A percentile compares a stretch with the other conserved stretches of the same genome.
Evolutionary conservation across 495 filamentous ascomycete species (phyloP).

Genomic region (Venustampulla echinocandica): DNA sequence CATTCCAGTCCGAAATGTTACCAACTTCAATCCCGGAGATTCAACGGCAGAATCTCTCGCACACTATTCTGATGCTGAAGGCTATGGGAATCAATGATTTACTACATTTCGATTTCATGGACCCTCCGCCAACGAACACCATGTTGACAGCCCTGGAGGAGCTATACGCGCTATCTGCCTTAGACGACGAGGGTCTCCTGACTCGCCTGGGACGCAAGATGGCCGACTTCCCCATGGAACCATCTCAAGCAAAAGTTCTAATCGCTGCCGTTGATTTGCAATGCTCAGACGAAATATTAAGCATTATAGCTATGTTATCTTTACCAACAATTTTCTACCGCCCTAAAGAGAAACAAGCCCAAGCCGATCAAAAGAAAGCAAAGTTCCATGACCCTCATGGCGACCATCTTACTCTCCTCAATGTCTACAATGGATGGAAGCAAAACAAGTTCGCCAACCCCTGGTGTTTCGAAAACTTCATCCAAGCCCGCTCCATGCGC

Average conservation of each 20-base stretch:
- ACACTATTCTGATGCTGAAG: slow-evolving; percentile 96
- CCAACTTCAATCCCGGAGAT: slow-evolving; percentile 95
- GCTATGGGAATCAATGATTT: slow-evolving; percentile 99
- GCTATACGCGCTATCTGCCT: slow-evolving; percentile 80
- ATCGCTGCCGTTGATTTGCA: slow-evolving; percentile 79
- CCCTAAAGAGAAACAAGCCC: slow-evolving; percentile 90
- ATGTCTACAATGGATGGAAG: slow-evolving; percentile 96
- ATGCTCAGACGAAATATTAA: slow-evolving; percentile 89
- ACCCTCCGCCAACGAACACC: slow-evolving; percentile 91
- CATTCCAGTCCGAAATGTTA: slow-evolving; percentile 95
- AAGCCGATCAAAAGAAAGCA: slow-evolving; percentile 94
- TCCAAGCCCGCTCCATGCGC: slow-evolving; percentile 80
- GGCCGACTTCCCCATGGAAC: slow-evolving; percentile 94
- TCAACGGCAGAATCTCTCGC: slow-evolving; percentile 87
- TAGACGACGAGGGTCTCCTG: slow-evolving; percentile 93
- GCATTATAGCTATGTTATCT: slow-evolving; percentile 90
- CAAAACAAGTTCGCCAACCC: slow-evolving; percentile 66
- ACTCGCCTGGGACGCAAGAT: slow-evolving; percentile 92
- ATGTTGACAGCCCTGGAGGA: slow-evolving; percentile 96
- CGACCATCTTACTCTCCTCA: slow-evolving; percentile 88
- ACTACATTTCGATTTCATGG: slow-evolving; percentile 98
- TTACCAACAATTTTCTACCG: slow-evolving; percentile 83
- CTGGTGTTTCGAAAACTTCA: slow-evolving; percentile 98
- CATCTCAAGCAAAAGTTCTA: slow-evolving; percentile 78
- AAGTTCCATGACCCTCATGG: slow-evolving; percentile 95